Evolutionary conservation across 345 rosid species (phyloP).

Genomic region (Euphorbia tirucalli): DNA sequence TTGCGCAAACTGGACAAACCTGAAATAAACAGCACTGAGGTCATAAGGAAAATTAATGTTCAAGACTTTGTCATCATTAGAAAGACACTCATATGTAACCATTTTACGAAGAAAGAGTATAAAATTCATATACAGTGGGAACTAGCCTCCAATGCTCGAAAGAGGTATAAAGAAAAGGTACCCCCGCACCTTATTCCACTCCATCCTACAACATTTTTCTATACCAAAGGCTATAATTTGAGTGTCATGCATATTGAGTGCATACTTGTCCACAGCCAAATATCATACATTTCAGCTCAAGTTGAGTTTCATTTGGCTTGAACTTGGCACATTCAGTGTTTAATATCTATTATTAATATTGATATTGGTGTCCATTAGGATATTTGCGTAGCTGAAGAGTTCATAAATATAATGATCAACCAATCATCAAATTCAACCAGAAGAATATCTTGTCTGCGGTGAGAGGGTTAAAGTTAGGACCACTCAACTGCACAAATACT

Average conservation of each 20-base stretch:
- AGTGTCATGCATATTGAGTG: neutral
- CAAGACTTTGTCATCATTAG: conserved; percentile 6
- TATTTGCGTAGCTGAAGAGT: neutral
- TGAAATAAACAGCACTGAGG: conserved; percentile 29
- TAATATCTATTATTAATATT: neutral
- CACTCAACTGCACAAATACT: neutral
- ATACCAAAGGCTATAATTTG: neutral
- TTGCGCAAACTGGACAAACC: conserved; percentile 91
- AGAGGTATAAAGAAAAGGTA: neutral
- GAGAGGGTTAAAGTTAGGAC: neutral
- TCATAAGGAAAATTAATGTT: conserved; percentile 13
- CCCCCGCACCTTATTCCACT: neutral
- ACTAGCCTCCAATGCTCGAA: neutral
- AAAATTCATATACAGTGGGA: neutral
- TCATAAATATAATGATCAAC: neutral
- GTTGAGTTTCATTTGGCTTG: neutral
- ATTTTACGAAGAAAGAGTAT: conserved; percentile 1
- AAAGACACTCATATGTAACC: neutral
- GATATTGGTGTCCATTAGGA: neutral
- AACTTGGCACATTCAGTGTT: neutral
- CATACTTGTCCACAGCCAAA: neutral
- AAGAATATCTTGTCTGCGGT: neutral
- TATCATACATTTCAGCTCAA: neutral
- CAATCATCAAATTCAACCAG: neutral
- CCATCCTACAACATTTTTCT: neutral